Conservation (phyloP, 2,329 filamentous ascomycete genomes). For the Clonostachys rosea region DNA sequence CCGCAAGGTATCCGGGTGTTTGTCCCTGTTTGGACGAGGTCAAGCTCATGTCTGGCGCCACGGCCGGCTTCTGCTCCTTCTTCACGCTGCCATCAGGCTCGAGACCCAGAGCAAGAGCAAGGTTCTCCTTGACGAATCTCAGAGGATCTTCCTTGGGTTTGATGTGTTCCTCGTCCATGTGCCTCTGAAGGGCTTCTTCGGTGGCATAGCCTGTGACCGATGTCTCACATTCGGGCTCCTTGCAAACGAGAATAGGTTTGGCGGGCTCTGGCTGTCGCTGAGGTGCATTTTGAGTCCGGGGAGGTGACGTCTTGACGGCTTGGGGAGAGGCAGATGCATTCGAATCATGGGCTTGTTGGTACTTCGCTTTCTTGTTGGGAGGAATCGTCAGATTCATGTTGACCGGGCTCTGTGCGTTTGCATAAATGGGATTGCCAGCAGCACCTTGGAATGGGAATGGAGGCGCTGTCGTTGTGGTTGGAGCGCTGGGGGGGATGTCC, state of each 20-base stretch:
- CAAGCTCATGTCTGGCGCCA: slow-evolving; percentile 27
- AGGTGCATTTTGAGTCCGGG: slow-evolving; percentile 2
- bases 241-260: slow-evolving; percentile 43
- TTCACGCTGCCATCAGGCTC: slow-evolving; percentile 41
- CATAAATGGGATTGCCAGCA: slow-evolving; percentile 51
- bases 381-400: slow-evolving; percentile 52
- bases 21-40: slow-evolving; percentile 42
- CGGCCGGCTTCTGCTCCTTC: slow-evolving; percentile 20
- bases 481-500: slow-evolving; percentile 48
- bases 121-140: slow-evolving; percentile 45
- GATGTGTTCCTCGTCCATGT: slow-evolving; percentile 55
- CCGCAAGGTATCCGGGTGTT: slow-evolving; percentile 34
- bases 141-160: slow-evolving; percentile 50
- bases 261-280: slow-evolving; percentile 21
- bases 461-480: slow-evolving; percentile 46
- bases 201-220: slow-evolving; percentile 43
- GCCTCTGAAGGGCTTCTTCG: slow-evolving; percentile 47
- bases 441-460: slow-evolving; percentile 45
- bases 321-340: slow-evolving; percentile 43
- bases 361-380: slow-evolving; percentile 54
- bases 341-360: slow-evolving; percentile 8
- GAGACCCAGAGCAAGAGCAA: slow-evolving; percentile 44
- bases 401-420: slow-evolving; percentile 35
- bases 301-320: slow-evolving; percentile 7
- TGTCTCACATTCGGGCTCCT: slow-evolving; percentile 50